phyloP scores from a whole-genome alignment of 2,329 filamentous ascomycete genomes.

The Pestalotiopsis fici region DNA sequence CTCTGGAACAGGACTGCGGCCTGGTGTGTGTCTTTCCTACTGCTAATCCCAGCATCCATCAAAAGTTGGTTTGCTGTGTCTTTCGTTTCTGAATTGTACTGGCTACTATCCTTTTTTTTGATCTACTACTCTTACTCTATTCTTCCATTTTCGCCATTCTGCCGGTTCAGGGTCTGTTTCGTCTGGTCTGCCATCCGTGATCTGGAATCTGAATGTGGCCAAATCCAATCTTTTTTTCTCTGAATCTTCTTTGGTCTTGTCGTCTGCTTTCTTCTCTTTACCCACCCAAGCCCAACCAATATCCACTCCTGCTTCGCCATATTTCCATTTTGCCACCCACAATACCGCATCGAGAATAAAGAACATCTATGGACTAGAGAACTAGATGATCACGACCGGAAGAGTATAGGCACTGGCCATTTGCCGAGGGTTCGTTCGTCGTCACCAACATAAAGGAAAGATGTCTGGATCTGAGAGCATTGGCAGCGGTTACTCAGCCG shows the following conservation, averaged over 20 bases:
- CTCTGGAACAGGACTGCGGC: slow-evolving; percentile 29
- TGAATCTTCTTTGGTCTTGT: slow-evolving; percentile 9
- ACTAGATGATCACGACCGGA: slow-evolving; percentile 40
- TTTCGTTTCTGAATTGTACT: slow-evolving; percentile 30
- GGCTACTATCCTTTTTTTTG: not conserved
- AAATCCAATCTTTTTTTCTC: slow-evolving; percentile 17
- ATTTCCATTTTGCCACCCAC: slow-evolving; percentile 10
- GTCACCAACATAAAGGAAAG: slow-evolving; percentile 14
- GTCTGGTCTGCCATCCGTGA: slow-evolving; percentile 42
- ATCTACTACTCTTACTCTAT: slow-evolving; percentile 14
- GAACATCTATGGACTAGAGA: slow-evolving; percentile 31
- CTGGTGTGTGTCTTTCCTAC: slow-evolving; percentile 29
- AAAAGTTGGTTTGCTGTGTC: slow-evolving; percentile 21
- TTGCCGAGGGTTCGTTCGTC: slow-evolving; percentile 22
- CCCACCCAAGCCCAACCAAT: not conserved
- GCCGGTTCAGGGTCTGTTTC: slow-evolving; percentile 45
- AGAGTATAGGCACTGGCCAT: slow-evolving; percentile 27
- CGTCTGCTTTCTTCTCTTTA: not conserved
- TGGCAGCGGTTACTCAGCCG: slow-evolving; percentile 18
- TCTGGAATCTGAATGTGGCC: slow-evolving; percentile 31
- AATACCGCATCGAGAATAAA: slow-evolving; percentile 10
- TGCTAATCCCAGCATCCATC: slow-evolving; percentile 24
- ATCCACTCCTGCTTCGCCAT: not conserved
- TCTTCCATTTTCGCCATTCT: slow-evolving; percentile 29
- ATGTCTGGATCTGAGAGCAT: slow-evolving; percentile 25